Evolutionary conservation across 2,329 filamentous ascomycete species (phyloP).

Genomic region (Pseudogymnoascus sp.): DNA sequence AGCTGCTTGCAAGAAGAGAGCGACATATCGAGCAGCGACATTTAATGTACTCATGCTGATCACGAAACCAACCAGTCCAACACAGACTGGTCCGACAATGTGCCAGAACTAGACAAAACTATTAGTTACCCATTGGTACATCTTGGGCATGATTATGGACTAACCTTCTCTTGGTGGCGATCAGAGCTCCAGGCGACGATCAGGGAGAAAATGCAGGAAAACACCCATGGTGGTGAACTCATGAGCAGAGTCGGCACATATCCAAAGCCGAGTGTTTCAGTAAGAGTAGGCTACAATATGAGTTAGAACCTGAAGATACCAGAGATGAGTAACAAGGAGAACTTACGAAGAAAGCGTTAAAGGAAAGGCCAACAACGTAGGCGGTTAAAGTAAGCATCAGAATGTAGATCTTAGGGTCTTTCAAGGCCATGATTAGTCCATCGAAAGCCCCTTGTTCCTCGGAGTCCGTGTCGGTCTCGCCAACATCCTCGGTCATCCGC

Average conservation of each 20-base stretch:
- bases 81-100: slow-evolving; percentile 23
- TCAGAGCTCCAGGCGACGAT: slow-evolving; percentile 49
- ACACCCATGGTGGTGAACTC: slow-evolving; percentile 51
- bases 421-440: slow-evolving; percentile 50
- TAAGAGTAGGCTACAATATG: slow-evolving; percentile 21
- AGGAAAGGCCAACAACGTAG: slow-evolving; percentile 50
- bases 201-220: slow-evolving; percentile 49
- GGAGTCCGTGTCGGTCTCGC: slow-evolving; percentile 45
- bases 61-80: slow-evolving; percentile 27
- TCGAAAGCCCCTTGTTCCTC: slow-evolving; percentile 42
- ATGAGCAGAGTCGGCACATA: slow-evolving; percentile 47
- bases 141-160: slow-evolving; percentile 40
- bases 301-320: not conserved
- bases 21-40: slow-evolving; percentile 27
- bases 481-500: slow-evolving; percentile 49
- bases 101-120: slow-evolving; percentile 48
- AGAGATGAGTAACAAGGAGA: not conserved
- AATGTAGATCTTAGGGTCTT: slow-evolving; percentile 54
- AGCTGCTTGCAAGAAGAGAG: slow-evolving; percentile 28
- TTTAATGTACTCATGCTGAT: slow-evolving; percentile 24
- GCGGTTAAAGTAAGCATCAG: slow-evolving; percentile 56
- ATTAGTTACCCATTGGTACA: slow-evolving; percentile 49
- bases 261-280: slow-evolving; percentile 43
- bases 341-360: slow-evolving; percentile 50
- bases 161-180: slow-evolving; percentile 38